These are phyloP conservation scores for Curvularia spicifera DNA, from an alignment of 2,329 filamentous ascomycete genomes.

Conservation along the genomic window DNA sequence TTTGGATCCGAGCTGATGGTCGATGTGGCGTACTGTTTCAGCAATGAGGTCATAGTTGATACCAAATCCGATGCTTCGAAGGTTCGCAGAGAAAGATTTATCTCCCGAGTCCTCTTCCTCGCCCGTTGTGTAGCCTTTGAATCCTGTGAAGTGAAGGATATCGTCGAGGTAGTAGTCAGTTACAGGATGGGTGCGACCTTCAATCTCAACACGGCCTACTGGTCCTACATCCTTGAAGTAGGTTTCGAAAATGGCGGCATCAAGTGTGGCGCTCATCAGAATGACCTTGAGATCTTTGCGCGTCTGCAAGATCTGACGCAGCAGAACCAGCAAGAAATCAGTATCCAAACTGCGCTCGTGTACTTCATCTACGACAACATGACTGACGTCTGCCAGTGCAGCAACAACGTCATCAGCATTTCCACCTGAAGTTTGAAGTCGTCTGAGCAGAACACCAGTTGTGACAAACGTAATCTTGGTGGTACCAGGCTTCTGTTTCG, in stretches of 20 bases:
- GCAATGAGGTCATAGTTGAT: slow-evolving; percentile 92
- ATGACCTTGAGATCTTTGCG: slow-evolving; percentile 85
- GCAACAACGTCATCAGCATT: slow-evolving; percentile 78
- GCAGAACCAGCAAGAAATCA: slow-evolving; percentile 86
- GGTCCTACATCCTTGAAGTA: slow-evolving; percentile 77
- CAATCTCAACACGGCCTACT: slow-evolving; percentile 84
- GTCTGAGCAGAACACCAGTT: slow-evolving; percentile 87
- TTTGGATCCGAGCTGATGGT: slow-evolving; percentile 73
- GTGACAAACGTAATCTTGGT: slow-evolving; percentile 97
- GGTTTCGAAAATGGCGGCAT: slow-evolving; percentile 80
- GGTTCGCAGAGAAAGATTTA: slow-evolving; percentile 49
- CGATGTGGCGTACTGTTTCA: slow-evolving; percentile 80
- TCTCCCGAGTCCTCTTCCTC: slow-evolving; percentile 61
- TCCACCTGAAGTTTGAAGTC: slow-evolving; percentile 88
- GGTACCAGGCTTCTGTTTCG: slow-evolving; percentile 69
- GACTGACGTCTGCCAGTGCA: slow-evolving; percentile 86
- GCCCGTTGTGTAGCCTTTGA: slow-evolving; percentile 57
- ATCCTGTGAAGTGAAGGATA: slow-evolving; percentile 79
- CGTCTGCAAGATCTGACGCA: slow-evolving; percentile 78
- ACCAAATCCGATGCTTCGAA: slow-evolving; percentile 66
- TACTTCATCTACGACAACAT: slow-evolving; percentile 95
- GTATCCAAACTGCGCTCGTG: slow-evolving; percentile 95
- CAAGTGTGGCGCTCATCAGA: slow-evolving; percentile 94
- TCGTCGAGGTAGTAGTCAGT: slow-evolving; percentile 90
- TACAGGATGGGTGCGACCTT: slow-evolving; percentile 87